Evolutionary conservation across 2,329 filamentous ascomycete species (phyloP), one percentile per base, ranked within the genome.

Genomic region (Pseudogymnoascus sp.): DNA sequence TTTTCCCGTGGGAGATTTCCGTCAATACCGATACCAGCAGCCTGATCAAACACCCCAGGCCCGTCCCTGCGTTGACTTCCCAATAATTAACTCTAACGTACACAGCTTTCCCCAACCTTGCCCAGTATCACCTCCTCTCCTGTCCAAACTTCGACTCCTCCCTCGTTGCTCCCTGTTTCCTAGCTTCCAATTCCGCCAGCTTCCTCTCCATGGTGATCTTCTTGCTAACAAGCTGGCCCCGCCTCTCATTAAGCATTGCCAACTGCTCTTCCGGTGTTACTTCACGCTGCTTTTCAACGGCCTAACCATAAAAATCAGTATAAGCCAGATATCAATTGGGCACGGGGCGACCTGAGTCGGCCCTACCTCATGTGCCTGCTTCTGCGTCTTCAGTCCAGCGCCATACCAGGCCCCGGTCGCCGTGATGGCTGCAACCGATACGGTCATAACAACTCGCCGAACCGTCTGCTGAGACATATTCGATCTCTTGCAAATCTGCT

Each of bases 391-490:
- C 63, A 86, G 65, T 5, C 79, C 78, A 17, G 84, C 84, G 24
- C 84, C 84, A 66, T 84, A 86, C 64, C 81, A 76, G 4, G 82
- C 77, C 59, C 84, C 84, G 1, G 78, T 78, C 5, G 80, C 79
- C 1, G 83, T 84, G 54, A 84, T 78, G 13, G 80, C 77, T 8
- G 81, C 77, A 15, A 86, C 77, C 2, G 79, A 77, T 36, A 75
- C 78, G 1, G 84, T 83, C 66, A 84, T 70, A 15, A 84, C 74
- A 62, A 81, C 74, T 13, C 80, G 76, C 29, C 80, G 77, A 6
- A 81, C 65, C 61, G 74, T 76, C 29, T 71, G 70, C 7, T 33
- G 26, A 21, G 47, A 54, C 47, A 54, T 54, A 33, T 33, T 15
- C 9, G 35, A 54, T 54, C 5, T 35, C 21, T 33, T 11, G 33